Evolutionary conservation across 306 rosid species (phyloP).

Genomic region (Abrus precatorius): DNA sequence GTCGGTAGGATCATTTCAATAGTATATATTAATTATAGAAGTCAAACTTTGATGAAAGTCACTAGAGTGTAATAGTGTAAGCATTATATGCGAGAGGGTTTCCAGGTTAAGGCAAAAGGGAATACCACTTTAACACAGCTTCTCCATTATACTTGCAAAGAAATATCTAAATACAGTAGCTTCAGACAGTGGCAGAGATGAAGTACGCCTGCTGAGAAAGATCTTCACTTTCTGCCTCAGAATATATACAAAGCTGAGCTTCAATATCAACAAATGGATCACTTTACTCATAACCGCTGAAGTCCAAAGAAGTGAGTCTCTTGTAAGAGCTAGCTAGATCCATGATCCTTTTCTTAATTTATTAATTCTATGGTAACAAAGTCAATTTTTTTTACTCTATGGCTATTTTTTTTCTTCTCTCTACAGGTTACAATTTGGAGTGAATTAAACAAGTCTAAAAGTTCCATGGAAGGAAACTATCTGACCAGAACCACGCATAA

Average conservation of each 20-base stretch:
- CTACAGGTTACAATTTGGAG: constrained; percentile 27
- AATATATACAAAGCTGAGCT: constrained; percentile 11
- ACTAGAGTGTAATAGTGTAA: constrained; percentile 37
- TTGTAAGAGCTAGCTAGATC: constrained; percentile 44
- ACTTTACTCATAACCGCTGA: constrained; percentile 41
- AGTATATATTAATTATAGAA: not conserved
- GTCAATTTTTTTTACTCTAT: not conserved
- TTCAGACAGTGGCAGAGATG: constrained; percentile 50
- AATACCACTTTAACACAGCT: constrained; percentile 57
- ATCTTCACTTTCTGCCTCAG: constrained; percentile 51
- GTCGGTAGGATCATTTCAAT: constrained; percentile 7
- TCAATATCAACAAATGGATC: constrained; percentile 41
- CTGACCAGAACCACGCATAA: constrained; percentile 51
- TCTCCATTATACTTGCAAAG: constrained; percentile 60
- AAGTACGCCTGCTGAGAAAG: constrained; percentile 58
- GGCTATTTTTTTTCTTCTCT: not conserved
- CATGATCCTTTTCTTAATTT: not conserved
- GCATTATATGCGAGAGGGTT: constrained; percentile 45
- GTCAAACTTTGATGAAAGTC: constrained; percentile 37
- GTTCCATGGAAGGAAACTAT: constrained; percentile 67
- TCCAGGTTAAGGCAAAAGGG: constrained; percentile 57
- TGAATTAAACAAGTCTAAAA: not conserved
- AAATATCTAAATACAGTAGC: constrained; percentile 62
- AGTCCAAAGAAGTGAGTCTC: constrained; percentile 9
- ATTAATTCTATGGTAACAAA: not conserved